phyloP scores from a whole-genome alignment of 306 rosid species.

The Begonia peltatifolia region DNA sequence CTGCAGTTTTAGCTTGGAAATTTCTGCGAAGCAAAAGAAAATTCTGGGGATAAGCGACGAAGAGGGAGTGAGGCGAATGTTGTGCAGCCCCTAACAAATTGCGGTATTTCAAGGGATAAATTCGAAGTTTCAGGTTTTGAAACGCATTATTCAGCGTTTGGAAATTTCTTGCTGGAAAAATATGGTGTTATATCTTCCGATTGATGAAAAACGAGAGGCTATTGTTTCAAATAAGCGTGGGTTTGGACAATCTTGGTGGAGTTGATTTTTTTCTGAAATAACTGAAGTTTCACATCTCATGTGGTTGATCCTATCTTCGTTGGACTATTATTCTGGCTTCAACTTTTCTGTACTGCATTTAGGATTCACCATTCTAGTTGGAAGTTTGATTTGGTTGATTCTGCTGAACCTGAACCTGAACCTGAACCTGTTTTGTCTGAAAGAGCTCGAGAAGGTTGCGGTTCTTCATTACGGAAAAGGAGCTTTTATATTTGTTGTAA shows the following conservation, averaged over 20 bases:
- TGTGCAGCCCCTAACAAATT: too few relatives aligned
- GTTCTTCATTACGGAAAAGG: conserved; percentile 22
- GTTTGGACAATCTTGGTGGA: background rate
- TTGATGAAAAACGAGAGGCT: background rate
- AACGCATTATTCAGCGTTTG: too few relatives aligned
- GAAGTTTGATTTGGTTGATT: conserved; percentile 1
- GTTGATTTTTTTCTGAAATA: background rate
- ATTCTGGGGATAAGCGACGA: too few relatives aligned
- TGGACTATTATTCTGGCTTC: background rate
- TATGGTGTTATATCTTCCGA: background rate
- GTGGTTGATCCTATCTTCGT: background rate
- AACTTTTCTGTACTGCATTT: background rate
- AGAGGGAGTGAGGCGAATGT: too few relatives aligned
- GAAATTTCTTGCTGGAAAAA: too few relatives aligned
- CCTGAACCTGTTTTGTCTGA: conserved; percentile 17
- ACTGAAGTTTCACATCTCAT: too few relatives aligned
- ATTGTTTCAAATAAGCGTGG: background rate
- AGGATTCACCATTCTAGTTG: background rate
- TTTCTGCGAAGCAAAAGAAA: too few relatives aligned
- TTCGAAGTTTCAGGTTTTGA: too few relatives aligned
- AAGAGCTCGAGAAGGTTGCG: conserved; percentile 13
- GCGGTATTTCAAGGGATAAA: too few relatives aligned
- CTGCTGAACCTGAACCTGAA: conserved; percentile 20
- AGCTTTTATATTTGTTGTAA: conserved; percentile 14
- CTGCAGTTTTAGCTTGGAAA: too few relatives aligned